Evolutionary conservation across 768 basidiomycete species (phyloP), one percentile per base, ranked within the genome.

Genomic region (Galerina sulciceps): DNA sequence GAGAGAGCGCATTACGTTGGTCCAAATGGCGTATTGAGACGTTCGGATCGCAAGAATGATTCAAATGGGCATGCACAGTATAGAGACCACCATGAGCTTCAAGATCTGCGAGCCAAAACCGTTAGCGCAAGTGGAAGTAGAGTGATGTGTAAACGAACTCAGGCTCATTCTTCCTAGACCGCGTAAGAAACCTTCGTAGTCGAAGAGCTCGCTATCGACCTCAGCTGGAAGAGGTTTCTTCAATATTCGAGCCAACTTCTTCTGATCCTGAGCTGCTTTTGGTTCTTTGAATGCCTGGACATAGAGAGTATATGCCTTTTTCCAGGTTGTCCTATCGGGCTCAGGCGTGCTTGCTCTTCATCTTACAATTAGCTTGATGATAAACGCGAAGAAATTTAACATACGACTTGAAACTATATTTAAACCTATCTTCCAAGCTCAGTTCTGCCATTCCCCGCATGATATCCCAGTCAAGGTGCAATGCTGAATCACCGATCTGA

Each of bases 41-140:
- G 71, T 93, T 96, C 0, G 94, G 93, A 15, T 76, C 71, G 72
- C 94, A 97, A 6, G 82, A 82, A 71, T 97, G 94, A 72, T 96
- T 97, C 31, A 96, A 71, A 64, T 95, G 91, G 2, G 93, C 89
- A 69, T 96, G 93, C 4, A 95, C 81, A 18, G 81, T 83, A 73
- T 95, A 96, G 10, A 96, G 76, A 2, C 93, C 94, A 2, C 93
- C 93, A 54, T 94, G 91, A 1, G 89, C 85, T 74, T 95, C 94
- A 50, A 94, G 77, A 67, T 94, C 89, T 89, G 51, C 6, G 26
- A 20, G 15, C 37, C 17, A 38, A 42, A 14, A 42, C 45, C 44
- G 40, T 40, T 38, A 58, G 54, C 18, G 45, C 13, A 18, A 18
- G 10, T 11, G 56, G 36, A 53, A 50, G 42, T 47, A 45, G 37